Conservation (phyloP, 2,329 filamentous ascomycete genomes). For the Phialophora verrucosa region DNA sequence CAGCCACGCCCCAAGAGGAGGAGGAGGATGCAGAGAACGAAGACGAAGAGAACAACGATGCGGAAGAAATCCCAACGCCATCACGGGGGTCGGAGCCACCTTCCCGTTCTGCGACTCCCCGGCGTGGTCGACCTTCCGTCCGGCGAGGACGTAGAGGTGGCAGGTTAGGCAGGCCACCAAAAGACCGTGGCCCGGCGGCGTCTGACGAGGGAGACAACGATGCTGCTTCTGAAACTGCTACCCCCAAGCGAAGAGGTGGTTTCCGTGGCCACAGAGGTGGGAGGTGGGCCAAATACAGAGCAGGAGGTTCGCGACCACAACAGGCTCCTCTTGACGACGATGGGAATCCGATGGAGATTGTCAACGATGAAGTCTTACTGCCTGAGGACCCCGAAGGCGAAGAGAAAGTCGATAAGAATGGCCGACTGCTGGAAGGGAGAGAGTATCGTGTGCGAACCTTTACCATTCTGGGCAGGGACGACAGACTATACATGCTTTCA, state of each 20-base stretch:
- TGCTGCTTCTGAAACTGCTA: constrained; percentile 50
- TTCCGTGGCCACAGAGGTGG: constrained; percentile 65
- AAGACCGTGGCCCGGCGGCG: constrained; percentile 82
- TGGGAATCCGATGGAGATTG: constrained; percentile 86
- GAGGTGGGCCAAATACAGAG: constrained; percentile 75
- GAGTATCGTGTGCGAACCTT: constrained; percentile 97
- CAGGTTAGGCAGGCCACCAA: constrained; percentile 79
- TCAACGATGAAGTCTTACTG: constrained; percentile 88
- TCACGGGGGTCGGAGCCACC: constrained; percentile 51
- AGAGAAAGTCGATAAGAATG: constrained; percentile 88
- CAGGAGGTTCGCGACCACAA: constrained; percentile 74
- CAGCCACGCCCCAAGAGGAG: constrained; percentile 44
- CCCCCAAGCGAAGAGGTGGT: constrained; percentile 69
- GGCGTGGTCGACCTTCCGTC: constrained; percentile 61
- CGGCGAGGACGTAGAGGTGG: constrained; percentile 27
- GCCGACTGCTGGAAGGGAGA: constrained; percentile 78
- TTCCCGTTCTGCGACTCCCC: constrained; percentile 58
- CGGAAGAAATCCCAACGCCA: constrained; percentile 52
- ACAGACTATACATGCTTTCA: constrained; percentile 95
- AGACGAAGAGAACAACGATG: constrained; percentile 47
- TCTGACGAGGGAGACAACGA: constrained; percentile 63
- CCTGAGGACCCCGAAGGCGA: constrained; percentile 88
- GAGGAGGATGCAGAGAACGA: constrained; percentile 44
- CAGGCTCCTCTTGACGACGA: constrained; percentile 91
- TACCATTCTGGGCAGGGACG: constrained; percentile 80